Evolutionary conservation across 176 grass and related monocot species (phyloP), one percentile per base, ranked within the genome.

Genomic region (Eragrostis curvula): DNA sequence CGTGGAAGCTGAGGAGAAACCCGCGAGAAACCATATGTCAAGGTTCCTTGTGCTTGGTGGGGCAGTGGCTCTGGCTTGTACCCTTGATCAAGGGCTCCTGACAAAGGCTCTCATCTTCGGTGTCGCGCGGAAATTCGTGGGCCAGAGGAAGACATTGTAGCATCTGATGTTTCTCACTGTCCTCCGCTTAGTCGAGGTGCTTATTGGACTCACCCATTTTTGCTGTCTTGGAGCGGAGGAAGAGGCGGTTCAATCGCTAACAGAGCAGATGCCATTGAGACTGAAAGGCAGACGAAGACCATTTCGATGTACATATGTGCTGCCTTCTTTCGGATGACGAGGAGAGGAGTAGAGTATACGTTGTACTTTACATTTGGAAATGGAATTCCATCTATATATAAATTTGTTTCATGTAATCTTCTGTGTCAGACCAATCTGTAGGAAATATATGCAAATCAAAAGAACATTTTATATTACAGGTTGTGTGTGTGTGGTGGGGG

Each of bases 21-120:
- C 80, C 0, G 71, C 64, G 3, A 78, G 78, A 61, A 89, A 63
- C 56, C 69, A 64, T 0, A 48, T 89, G 8, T 86, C 91, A 0
- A 93, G 73, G 73, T 85, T 89, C 74, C 73, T 97, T 51, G 83
- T 97, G 50, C 79, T 97, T 7, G 84, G 94, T 0, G 94, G 94
- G 12, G 91, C 94, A 6, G 86, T 97, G n/a, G 89, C 88, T 60
- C 56, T 97, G 30, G 94, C 94, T 0, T 97, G 94, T 13, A 93
- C 94, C 1, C 81, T 97, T 11, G 91, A 97, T 50, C 94, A 89
- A 70, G 91, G 94, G 0, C 87, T 97, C 27, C 46, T 97, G 78
- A 97, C 94, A 1, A 97, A 97, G 77, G 91, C 91, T 53, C 65
- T 97, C 44, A 93, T 97, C 65, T 97, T 97, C 0, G 94, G 94